Conservation (phyloP, 306 rosid genomes). For the Quercus variabilis region DNA sequence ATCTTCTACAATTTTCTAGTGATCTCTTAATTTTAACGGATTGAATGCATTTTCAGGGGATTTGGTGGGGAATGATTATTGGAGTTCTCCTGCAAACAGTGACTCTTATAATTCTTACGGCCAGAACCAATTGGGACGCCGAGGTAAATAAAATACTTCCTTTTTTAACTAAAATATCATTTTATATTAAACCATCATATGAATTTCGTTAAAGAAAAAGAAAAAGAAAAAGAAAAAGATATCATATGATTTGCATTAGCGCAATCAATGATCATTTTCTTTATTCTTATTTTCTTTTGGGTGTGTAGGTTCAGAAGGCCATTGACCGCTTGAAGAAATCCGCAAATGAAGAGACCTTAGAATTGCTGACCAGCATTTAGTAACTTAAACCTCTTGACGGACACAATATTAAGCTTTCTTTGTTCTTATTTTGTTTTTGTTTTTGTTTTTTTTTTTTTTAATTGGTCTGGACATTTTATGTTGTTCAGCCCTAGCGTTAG, state of each 20-base stretch:
- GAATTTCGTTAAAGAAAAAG: background rate
- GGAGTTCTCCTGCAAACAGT: conserved; percentile 66
- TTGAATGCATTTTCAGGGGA: conserved; percentile 38
- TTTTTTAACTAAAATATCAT: background rate
- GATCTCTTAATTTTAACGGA: background rate
- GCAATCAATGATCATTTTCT: background rate
- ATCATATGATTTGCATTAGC: background rate
- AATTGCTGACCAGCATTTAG: conserved; percentile 20
- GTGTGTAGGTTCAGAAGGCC: conserved; percentile 48
- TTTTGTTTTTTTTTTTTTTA: no score
- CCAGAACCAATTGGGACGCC: conserved; percentile 56
- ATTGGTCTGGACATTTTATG: no score
- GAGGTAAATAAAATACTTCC: conserved; percentile 33
- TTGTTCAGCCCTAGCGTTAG: no score
- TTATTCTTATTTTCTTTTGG: background rate
- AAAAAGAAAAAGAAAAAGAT: background rate
- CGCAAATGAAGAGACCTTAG: conserved; percentile 32
- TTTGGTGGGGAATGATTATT: conserved; percentile 75
- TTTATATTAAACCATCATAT: background rate
- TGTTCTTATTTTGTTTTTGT: no score
- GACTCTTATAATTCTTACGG: conserved; percentile 50
- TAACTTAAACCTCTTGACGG: no score
- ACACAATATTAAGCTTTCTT: no score
- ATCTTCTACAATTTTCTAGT: no score
- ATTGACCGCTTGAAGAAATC: conserved; percentile 37